Evolutionary conservation across 139 green algal species (phyloP).

Genomic region (Haematococcus lacustris): DNA sequence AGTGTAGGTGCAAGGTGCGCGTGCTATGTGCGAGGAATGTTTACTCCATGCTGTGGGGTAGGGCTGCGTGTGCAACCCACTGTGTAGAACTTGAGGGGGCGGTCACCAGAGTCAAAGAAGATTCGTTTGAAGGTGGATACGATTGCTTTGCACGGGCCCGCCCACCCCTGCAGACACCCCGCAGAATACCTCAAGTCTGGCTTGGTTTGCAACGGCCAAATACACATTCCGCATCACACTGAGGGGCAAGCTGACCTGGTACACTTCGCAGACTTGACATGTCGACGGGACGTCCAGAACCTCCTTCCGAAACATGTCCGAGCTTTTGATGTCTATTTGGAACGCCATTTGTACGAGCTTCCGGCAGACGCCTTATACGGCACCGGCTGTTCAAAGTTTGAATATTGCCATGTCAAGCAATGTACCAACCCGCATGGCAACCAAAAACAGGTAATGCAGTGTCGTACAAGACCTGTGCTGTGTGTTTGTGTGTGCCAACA

Average conservation of each 20-base stretch:
- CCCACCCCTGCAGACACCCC: slow-evolving; percentile 60
- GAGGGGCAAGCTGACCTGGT: too few species aligned
- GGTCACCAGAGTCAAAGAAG: slow-evolving; percentile 58
- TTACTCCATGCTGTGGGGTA: background rate
- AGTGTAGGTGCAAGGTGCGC: too few species aligned
- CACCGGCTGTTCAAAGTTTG: too few species aligned
- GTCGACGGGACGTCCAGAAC: slow-evolving; percentile 7
- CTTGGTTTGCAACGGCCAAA: too few species aligned
- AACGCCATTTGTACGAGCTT: slow-evolving; percentile 14
- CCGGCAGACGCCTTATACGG: too few species aligned
- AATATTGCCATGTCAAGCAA: too few species aligned
- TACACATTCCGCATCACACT: too few species aligned
- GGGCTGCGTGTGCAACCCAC: slow-evolving; percentile 9
- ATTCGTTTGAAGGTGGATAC: slow-evolving; percentile 50
- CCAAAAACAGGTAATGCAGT: too few species aligned
- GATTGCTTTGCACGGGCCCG: slow-evolving; percentile 60
- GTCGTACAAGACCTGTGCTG: too few species aligned
- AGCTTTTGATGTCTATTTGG: slow-evolving; percentile 15
- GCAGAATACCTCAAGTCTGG: too few species aligned
- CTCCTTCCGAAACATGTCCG: slow-evolving; percentile 10
- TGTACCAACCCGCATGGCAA: too few species aligned
- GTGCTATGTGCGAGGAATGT: background rate
- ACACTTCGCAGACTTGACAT: slow-evolving; percentile 49
- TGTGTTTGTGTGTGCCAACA: too few species aligned
- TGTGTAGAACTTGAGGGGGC: slow-evolving; percentile 68